Evolutionary conservation across 768 basidiomycete species (phyloP).

Genomic region (Tulasnella sp.): DNA sequence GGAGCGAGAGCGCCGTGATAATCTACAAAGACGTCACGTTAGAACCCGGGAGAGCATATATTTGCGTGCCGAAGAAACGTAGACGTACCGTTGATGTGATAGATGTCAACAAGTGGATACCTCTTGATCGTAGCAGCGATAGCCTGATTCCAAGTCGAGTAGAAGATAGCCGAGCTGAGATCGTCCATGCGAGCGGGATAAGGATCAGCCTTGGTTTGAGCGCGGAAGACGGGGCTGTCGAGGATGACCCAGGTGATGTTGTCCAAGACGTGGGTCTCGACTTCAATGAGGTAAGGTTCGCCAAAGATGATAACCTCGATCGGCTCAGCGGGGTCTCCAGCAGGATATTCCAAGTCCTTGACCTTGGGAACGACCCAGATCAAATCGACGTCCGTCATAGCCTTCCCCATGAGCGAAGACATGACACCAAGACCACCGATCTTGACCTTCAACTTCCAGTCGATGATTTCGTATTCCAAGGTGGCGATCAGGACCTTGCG

Average conservation of each 20-base stretch:
- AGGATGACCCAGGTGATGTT: conserved; percentile 94
- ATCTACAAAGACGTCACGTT: conserved; percentile 41
- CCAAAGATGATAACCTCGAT: conserved; percentile 96
- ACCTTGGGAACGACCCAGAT: conserved; percentile 95
- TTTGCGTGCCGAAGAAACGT: background rate
- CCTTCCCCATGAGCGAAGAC: conserved; percentile 96
- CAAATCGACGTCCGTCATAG: conserved; percentile 94
- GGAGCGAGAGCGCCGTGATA: conserved; percentile 91
- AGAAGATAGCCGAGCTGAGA: conserved; percentile 92
- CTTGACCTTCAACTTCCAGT: conserved; percentile 97
- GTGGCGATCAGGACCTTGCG: conserved; percentile 89
- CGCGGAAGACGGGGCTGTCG: conserved; percentile 93
- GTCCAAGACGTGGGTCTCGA: conserved; percentile 87
- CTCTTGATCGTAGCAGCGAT: conserved; percentile 89
- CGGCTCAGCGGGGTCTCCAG: conserved; percentile 86
- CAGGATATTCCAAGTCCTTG: conserved; percentile 89
- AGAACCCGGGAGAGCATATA: background rate
- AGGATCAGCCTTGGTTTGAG: conserved; percentile 92
- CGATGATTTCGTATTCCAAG: conserved; percentile 92
- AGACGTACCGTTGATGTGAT: conserved; percentile 68
- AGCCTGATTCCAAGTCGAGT: conserved; percentile 97
- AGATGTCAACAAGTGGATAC: conserved; percentile 82
- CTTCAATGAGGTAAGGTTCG: conserved; percentile 92
- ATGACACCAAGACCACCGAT: conserved; percentile 97
- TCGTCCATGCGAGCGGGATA: conserved; percentile 98